Conservation (phyloP, 352 stramenopile species). For the Thraustochytrium striatum region DNA sequence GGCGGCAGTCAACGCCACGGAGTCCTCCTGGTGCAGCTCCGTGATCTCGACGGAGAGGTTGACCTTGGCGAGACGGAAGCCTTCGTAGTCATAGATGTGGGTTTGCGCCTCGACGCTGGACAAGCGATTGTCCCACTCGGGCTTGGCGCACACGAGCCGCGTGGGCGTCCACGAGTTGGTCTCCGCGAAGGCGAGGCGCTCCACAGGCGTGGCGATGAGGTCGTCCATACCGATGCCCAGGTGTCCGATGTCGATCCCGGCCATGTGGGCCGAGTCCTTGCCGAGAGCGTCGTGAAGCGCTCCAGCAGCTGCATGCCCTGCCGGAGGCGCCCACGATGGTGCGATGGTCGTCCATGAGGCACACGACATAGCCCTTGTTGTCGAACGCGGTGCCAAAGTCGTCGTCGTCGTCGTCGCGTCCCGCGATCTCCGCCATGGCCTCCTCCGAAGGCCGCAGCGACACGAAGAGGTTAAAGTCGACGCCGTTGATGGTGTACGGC, state of each 20-base stretch:
- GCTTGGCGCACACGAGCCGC: not conserved
- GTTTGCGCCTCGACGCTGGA: not conserved
- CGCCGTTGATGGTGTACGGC: constrained; percentile 30
- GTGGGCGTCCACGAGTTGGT: not conserved
- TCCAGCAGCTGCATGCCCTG: constrained; percentile 2
- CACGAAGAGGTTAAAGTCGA: constrained; percentile 39
- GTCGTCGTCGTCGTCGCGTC: too few species aligned
- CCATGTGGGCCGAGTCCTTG: too few species aligned
- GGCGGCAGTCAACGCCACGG: too few species aligned
- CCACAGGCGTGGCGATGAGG: not conserved
- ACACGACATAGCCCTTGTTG: not conserved
- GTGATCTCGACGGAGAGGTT: not conserved
- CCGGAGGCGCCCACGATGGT: not conserved
- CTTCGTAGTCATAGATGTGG: constrained; percentile 11
- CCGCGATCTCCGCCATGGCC: not conserved
- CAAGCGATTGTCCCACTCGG: constrained; percentile 7
- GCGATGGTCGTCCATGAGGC: not conserved
- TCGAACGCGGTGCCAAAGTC: too few species aligned
- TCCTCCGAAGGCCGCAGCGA: not conserved
- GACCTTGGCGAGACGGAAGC: constrained; percentile 2
- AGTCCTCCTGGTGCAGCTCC: too few species aligned
- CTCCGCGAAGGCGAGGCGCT: not conserved
- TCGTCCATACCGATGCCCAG: not conserved
- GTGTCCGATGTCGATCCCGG: not conserved
- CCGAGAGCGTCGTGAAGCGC: constrained; percentile 40